Base-by-base conservation (phyloP, 2,329 filamentous ascomycete species). In the Colletotrichum plurivorum region DNA sequence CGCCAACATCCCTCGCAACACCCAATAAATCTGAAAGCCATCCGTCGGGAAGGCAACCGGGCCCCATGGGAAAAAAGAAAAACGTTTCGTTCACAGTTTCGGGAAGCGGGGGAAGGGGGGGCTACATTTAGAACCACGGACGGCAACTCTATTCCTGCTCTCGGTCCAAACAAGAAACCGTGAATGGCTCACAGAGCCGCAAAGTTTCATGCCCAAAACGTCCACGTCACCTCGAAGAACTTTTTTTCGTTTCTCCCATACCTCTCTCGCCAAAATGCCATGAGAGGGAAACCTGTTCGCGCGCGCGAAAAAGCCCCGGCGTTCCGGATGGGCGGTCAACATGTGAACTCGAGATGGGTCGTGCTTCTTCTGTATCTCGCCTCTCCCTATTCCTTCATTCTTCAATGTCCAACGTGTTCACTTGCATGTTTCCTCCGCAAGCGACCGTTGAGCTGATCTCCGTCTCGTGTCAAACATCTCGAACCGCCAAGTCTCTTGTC, bases 181-280 rank as follows among this genome's bases (percentile, higher is more conserved):
- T 62, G 59, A 62, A 62, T 62, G 49, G 59, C 49, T 62, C 59
- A 52, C 36, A 62, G 49, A 62, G 59, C 59, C 59, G 59, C 49
- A 62, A 62, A 54, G 59, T 62, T 62, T 62, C 59, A 62, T 62
- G 49, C 59, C 54, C 22, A 54, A 62, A 62, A 62, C 59, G 59
- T 62, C 59, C 59, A 62, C 59, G 59, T 62, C 49, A 62, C 59
- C 31, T 22, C 41, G 46, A 27, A 15, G 36, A 48, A 20, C 18
- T n/a, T 22, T 22, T 22, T 39, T 13, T 10, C 31, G 4, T 39
- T 13, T 36, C 22, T 10, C 9, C 31, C 31, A 36, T 36, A 1
- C 31, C 31, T 36, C 22, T n/a, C 31, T 36, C 31, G 31, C 31
- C 31, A 8, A 10, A 36, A 46, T 22, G 48, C 49, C 45, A 31